These are phyloP conservation scores for Metschnikowia borealis DNA, from an alignment of 805 yeast genomes.

Conservation along the genomic window DNA sequence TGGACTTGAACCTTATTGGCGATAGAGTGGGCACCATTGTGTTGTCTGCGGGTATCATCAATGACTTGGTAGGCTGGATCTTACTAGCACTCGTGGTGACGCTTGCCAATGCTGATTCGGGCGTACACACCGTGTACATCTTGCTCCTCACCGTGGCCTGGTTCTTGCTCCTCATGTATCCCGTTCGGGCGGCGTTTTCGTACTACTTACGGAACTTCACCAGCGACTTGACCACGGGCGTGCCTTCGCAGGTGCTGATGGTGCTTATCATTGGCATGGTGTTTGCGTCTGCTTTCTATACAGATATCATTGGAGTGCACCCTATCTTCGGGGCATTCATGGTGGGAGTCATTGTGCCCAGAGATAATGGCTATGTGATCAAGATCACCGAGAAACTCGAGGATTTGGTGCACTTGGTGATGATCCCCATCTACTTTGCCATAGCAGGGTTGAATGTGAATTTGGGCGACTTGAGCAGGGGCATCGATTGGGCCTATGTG, in stretches of 20 bases:
- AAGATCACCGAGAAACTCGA: conserved; percentile 71
- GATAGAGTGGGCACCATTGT: conserved; percentile 70
- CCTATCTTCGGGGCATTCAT: conserved; percentile 84
- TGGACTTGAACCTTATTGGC: conserved; percentile 65
- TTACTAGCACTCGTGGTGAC: conserved; percentile 72
- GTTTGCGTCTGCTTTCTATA: conserved; percentile 67
- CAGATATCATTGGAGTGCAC: conserved; percentile 82
- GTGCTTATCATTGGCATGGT: conserved; percentile 52
- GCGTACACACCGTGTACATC: conserved; percentile 67
- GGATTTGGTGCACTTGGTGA: conserved; percentile 65
- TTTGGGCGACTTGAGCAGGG: conserved; percentile 57
- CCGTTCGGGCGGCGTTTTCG: conserved; percentile 48
- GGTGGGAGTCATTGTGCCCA: conserved; percentile 70
- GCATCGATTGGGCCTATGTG: conserved; percentile 76
- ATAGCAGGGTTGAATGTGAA: conserved; percentile 72
- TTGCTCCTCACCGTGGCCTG: conserved; percentile 64
- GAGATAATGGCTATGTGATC: conserved; percentile 70
- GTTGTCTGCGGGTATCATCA: conserved; percentile 78
- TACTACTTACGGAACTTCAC: conserved; percentile 43
- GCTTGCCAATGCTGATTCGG: conserved; percentile 67
- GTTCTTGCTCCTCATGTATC: conserved; percentile 57
- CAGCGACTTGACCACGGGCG: conserved; percentile 55
- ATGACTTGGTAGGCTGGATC: conserved; percentile 81
- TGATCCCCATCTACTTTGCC: conserved; percentile 78
- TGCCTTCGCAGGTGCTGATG: conserved; percentile 60